A percentile compares a stretch with the other conserved stretches of the same genome.
Evolutionary conservation across 2,329 filamentous ascomycete genomes (phyloP).

Genomic region (Apiospora rasikravindrae): DNA sequence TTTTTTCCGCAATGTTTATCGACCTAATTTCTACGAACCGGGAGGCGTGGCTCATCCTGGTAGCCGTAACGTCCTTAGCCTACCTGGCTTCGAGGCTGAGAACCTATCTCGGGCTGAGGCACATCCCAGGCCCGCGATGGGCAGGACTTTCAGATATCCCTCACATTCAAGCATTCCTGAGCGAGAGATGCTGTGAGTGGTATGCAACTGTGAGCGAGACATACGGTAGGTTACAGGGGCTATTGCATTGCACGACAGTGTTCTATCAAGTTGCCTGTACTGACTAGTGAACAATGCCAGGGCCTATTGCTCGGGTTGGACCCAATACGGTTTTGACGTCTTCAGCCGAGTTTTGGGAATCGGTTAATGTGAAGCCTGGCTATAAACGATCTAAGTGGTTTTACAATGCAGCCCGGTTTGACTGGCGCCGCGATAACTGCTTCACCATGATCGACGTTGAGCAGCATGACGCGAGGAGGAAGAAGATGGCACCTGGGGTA

Average conservation of each 20-base stretch:
- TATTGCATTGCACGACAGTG: too few relatives aligned
- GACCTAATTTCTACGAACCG: not conserved
- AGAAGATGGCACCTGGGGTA: slow-evolving; percentile 18
- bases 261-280: not conserved
- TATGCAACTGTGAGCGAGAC: not conserved
- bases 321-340: slow-evolving; percentile 22
- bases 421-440: slow-evolving; percentile 17
- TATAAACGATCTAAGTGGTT: slow-evolving; percentile 24
- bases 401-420: slow-evolving; percentile 9
- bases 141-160: not conserved
- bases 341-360: slow-evolving; percentile 20
- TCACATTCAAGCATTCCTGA: not conserved
- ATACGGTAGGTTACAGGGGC: not conserved
- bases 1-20: not conserved
- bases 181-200: slow-evolving; percentile 11
- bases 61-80: not conserved
- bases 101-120: not conserved
- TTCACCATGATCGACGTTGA: slow-evolving; percentile 21
- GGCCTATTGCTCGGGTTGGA: slow-evolving; percentile 17
- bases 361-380: slow-evolving; percentile 19
- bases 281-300: not conserved
- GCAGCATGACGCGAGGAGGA: slow-evolving; percentile 21
- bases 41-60: not conserved
- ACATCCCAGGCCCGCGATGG: not conserved
- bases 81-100: not conserved